phyloP scores from a whole-genome alignment of 345 rosid species.

The Moringa oleifera region DNA sequence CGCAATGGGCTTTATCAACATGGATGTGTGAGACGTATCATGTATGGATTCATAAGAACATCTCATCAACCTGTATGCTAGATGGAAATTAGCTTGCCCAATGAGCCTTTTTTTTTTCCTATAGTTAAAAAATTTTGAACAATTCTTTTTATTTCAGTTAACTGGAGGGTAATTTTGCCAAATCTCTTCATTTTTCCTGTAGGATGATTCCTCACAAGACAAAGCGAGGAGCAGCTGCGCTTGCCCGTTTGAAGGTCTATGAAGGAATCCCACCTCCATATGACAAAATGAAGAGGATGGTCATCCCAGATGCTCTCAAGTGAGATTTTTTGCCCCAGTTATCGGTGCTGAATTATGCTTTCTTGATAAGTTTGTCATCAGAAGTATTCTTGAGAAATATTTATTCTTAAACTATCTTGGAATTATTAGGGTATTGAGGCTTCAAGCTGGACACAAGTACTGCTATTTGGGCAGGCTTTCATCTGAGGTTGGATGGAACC shows the following conservation, averaged over 20 bases:
- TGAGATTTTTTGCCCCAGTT: slow-evolving; percentile 21
- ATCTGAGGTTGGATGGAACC: slow-evolving; percentile 85
- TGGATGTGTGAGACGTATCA: too few relatives aligned
- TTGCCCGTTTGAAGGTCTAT: slow-evolving; percentile 61
- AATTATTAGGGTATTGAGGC: slow-evolving; percentile 52
- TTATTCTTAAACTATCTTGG: neutral
- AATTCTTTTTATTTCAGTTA: neutral
- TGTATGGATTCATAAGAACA: too few relatives aligned
- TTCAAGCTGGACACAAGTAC: slow-evolving; percentile 61
- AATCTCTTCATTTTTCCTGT: neutral
- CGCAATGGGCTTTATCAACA: too few relatives aligned
- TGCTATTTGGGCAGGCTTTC: slow-evolving; percentile 67
- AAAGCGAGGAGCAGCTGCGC: slow-evolving; percentile 73
- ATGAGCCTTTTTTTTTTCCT: too few relatives aligned
- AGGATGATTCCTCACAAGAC: slow-evolving; percentile 87
- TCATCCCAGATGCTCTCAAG: slow-evolving; percentile 84
- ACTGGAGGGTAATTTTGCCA: neutral
- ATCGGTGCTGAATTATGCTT: neutral
- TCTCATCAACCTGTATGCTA: too few relatives aligned
- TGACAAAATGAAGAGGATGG: slow-evolving; percentile 78
- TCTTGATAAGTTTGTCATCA: neutral
- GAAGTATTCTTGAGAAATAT: neutral
- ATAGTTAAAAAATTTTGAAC: too few relatives aligned
- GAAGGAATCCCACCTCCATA: slow-evolving; percentile 79
- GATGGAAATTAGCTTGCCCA: too few relatives aligned